A percentile compares a stretch with the other conserved stretches of the same genome.
These are phyloP conservation scores for Mycocalia duriaeana DNA, from an alignment of 1,284 basidiomycete genomes.

Conservation along the genomic window DNA sequence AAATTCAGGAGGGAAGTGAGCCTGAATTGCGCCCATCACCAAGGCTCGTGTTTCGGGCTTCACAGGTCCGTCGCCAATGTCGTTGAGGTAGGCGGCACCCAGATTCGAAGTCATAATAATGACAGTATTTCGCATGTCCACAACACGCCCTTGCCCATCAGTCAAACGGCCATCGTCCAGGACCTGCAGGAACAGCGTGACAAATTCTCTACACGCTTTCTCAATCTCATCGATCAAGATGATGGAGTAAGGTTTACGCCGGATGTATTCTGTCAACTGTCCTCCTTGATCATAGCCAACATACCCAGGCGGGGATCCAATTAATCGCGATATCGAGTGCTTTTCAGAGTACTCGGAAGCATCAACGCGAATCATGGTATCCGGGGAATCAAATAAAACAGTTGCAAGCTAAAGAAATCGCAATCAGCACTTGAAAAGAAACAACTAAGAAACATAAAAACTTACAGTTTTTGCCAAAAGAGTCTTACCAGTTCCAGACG, in stretches of 20 bases:
- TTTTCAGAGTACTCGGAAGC: constrained; percentile 85
- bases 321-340: constrained; percentile 85
- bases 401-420: constrained; percentile 46
- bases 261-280: constrained; percentile 84
- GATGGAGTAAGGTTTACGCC: constrained; percentile 78
- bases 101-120: constrained; percentile 65
- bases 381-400: constrained; percentile 86
- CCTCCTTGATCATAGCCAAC: constrained; percentile 92
- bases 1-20: constrained; percentile 87
- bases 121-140: constrained; percentile 87
- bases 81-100: constrained; percentile 23
- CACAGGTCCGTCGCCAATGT: constrained; percentile 8
- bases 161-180: constrained; percentile 89
- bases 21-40: constrained; percentile 68
- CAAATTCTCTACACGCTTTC: constrained; percentile 89
- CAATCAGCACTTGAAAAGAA: background rate
- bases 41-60: constrained; percentile 69
- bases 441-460: constrained; percentile 8
- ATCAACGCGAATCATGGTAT: too few relatives aligned
- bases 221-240: constrained; percentile 86
- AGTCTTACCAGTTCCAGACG: constrained; percentile 85
- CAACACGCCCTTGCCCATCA: constrained; percentile 75
- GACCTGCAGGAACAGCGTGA: constrained; percentile 89
- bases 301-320: constrained; percentile 90
- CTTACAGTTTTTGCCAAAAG: too few relatives aligned